phyloP scores from a whole-genome alignment of 306 rosid species.

The Quercus wislizeni region DNA sequence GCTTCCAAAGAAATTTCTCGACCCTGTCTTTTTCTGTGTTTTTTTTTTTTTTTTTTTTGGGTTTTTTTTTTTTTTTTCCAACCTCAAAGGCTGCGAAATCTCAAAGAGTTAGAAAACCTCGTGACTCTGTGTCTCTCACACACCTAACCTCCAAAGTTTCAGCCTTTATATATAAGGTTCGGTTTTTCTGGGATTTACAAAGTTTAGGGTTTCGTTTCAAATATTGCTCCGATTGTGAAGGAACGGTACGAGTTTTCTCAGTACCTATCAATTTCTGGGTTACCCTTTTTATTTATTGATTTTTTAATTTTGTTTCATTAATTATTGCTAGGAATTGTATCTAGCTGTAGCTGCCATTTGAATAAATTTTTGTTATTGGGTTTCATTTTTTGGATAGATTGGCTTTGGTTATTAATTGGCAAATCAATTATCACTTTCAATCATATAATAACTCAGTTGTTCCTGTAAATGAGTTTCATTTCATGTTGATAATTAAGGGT shows the following conservation, averaged over 20 bases:
- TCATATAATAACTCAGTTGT: neutral
- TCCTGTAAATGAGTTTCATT: neutral
- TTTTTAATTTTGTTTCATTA: neutral
- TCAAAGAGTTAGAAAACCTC: slow-evolving; percentile 13
- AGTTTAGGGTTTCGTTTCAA: slow-evolving; percentile 30
- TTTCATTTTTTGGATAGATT: neutral
- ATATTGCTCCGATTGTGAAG: slow-evolving; percentile 10
- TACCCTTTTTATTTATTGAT: neutral
- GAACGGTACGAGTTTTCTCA: slow-evolving; percentile 16
- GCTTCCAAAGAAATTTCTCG: slow-evolving; percentile 11
- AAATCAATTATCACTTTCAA: neutral
- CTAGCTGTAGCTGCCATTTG: neutral
- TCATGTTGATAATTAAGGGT: neutral
- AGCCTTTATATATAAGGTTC: neutral
- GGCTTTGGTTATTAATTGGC: neutral
- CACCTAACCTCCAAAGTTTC: slow-evolving; percentile 32
- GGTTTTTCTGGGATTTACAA: neutral
- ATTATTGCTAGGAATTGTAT: neutral
- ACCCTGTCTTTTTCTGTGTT: neutral
- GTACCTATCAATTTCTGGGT: neutral
- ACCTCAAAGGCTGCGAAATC: neutral
- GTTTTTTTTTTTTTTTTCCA: too few species aligned
- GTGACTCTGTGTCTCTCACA: neutral
- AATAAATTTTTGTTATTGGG: neutral
- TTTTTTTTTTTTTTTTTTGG: too few species aligned